Percentiles rank a stretch among this genome's conserved stretches.
Conservation (phyloP, 1,284 basidiomycete species). For the Irpex rosettiformis region DNA sequence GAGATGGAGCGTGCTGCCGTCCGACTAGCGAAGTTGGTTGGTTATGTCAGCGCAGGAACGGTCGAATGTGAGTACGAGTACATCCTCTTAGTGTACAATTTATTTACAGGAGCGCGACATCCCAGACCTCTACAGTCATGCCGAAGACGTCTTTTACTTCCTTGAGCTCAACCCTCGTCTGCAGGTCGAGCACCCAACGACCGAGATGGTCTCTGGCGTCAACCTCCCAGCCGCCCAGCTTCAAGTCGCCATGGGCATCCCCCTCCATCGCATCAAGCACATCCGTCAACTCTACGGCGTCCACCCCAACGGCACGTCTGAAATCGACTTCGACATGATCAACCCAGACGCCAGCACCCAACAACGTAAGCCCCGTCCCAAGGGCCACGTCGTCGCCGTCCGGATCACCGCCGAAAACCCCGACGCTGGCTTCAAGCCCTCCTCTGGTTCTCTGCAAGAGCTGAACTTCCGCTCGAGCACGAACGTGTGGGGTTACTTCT, state of each 20-base stretch:
- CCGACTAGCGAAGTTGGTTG: conserved; percentile 95
- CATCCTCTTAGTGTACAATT: neutral
- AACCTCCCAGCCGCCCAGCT: conserved; percentile 98
- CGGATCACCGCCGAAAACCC: conserved; percentile 99
- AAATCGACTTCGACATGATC: conserved; percentile 96
- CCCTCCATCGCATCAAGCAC: conserved; percentile 92
- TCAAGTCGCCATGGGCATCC: conserved; percentile 98
- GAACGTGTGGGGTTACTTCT: conserved; percentile 99
- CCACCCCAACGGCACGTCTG: conserved; percentile 80
- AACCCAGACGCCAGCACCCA: conserved; percentile 84
- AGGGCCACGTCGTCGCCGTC: conserved; percentile 98
- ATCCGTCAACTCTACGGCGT: conserved; percentile 97
- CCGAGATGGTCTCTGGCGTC: conserved; percentile 99
- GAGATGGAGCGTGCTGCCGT: conserved; percentile 99
- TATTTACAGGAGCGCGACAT: neutral
- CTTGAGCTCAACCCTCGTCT: conserved; percentile 99
- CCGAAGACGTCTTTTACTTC: conserved; percentile 95
- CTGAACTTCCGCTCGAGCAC: conserved; percentile 99
- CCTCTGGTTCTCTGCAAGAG: conserved; percentile 94
- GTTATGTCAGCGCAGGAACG: conserved; percentile 98
- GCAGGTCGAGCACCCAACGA: conserved; percentile 99
- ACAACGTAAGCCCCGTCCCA: conserved; percentile 94
- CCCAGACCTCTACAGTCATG: conserved; percentile 90
- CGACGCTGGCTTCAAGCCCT: conserved; percentile 99
- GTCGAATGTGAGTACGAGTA: conserved; percentile 77